Conservation (phyloP, 2,329 filamentous ascomycete species). For the Mollisiaceae sp. region DNA sequence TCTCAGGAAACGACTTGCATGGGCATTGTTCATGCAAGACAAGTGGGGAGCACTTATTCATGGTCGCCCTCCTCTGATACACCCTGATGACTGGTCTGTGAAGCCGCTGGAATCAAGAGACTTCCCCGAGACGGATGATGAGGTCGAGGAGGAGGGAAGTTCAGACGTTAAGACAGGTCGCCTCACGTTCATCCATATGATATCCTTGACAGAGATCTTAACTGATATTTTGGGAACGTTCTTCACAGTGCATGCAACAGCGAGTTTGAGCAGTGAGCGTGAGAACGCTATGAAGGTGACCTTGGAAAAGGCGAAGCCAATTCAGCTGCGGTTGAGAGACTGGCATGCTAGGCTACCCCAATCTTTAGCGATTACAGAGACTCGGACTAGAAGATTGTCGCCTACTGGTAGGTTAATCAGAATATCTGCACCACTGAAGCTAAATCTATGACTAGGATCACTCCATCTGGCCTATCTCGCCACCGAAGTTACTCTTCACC, state of each 20-base stretch:
- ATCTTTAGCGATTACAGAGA: constrained; percentile 50
- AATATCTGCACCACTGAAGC: not conserved
- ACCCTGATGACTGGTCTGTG: constrained; percentile 60
- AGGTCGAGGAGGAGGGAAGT: constrained; percentile 43
- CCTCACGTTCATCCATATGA: constrained; percentile 55
- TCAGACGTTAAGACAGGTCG: constrained; percentile 52
- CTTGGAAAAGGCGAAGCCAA: constrained; percentile 53
- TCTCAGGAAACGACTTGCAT: constrained; percentile 65
- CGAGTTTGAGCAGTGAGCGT: constrained; percentile 31
- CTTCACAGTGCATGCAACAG: constrained; percentile 46
- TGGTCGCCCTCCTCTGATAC: constrained; percentile 62
- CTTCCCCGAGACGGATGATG: constrained; percentile 45
- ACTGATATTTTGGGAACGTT: constrained; percentile 56
- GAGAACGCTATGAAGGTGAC: constrained; percentile 41
- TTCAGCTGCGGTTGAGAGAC: constrained; percentile 52
- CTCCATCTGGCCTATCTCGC: constrained; percentile 58
- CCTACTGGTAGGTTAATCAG: constrained; percentile 37
- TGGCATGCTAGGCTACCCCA: constrained; percentile 54
- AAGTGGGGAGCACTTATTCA: constrained; percentile 65
- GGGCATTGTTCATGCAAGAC: constrained; percentile 70
- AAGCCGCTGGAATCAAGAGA: constrained; percentile 49
- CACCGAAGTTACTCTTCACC: constrained; percentile 56
- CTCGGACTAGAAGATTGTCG: constrained; percentile 48
- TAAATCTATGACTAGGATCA: constrained; percentile 43
- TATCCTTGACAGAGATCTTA: constrained; percentile 56